These are phyloP conservation scores for Erythrobasidium hasegawianum DNA, from an alignment of 1,284 basidiomycete species.

Conservation along the genomic window DNA sequence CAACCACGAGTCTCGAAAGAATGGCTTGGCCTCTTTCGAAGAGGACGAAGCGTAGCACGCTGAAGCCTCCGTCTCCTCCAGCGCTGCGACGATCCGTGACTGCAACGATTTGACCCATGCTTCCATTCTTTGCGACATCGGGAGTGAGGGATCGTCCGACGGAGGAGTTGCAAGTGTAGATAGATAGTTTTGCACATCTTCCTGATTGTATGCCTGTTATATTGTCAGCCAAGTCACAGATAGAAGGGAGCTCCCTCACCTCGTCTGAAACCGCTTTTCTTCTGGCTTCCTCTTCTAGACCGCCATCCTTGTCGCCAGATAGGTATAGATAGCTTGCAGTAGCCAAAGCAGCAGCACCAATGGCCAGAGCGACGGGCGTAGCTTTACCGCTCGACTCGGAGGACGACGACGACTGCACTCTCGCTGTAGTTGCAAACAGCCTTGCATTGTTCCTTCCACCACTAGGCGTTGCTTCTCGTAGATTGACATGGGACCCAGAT, in stretches of 20 bases:
- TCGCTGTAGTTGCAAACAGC: not conserved
- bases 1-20: slow-evolving; percentile 84
- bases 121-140: slow-evolving; percentile 77
- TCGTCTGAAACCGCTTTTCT: not conserved
- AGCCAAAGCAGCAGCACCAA: not conserved
- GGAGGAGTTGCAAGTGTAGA: not conserved
- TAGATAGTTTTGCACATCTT: not conserved
- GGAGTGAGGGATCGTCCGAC: slow-evolving; percentile 44
- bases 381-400: not conserved
- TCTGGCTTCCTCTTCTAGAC: too few relatives aligned
- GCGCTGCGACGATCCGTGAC: slow-evolving; percentile 69
- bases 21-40: slow-evolving; percentile 52
- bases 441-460: not conserved
- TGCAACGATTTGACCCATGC: slow-evolving; percentile 76
- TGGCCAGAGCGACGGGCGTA: not conserved
- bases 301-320: too few relatives aligned
- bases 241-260: not conserved
- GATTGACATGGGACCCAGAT: not conserved
- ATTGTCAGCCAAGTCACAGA: not conserved
- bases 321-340: not conserved
- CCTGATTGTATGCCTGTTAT: slow-evolving; percentile 10
- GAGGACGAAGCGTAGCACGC: slow-evolving; percentile 50
- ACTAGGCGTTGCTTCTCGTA: not conserved
- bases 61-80: slow-evolving; percentile 75
- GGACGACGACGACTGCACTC: not conserved